phyloP scores from a whole-genome alignment of 192 early-diverging fungal genomes.

The Umbelopsis ramanniana region DNA sequence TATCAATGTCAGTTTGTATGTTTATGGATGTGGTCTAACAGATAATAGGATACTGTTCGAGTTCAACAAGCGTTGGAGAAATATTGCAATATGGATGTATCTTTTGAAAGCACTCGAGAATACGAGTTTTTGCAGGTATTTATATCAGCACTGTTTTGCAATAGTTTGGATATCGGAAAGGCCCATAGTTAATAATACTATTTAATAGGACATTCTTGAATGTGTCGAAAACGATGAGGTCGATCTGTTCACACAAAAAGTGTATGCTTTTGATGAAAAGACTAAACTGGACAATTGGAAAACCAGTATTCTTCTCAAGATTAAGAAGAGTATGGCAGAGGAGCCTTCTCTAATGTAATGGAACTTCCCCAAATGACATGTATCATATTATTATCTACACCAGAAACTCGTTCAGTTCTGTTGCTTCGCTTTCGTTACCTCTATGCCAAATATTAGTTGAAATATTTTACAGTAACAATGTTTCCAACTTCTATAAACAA shows the following conservation, averaged over 20 bases:
- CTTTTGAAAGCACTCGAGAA: conserved; percentile 86
- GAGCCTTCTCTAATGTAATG: conserved; percentile 61
- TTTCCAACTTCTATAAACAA: too few relatives aligned
- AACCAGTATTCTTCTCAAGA: conserved; percentile 84
- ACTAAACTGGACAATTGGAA: conserved; percentile 97
- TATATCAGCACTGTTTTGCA: conserved; percentile 2
- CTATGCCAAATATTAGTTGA: not conserved
- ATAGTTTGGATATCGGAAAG: not conserved
- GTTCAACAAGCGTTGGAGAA: conserved; percentile 75
- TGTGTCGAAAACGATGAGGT: conserved; percentile 80
- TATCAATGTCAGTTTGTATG: not conserved
- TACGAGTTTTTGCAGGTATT: conserved; percentile 75
- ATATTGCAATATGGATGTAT: conserved; percentile 88
- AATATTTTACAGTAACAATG: too few relatives aligned
- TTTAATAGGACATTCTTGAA: conserved; percentile 64
- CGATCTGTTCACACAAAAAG: conserved; percentile 81
- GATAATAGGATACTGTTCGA: conserved; percentile 72
- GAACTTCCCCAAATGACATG: not conserved
- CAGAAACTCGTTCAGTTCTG: not conserved
- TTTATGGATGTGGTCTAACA: not conserved
- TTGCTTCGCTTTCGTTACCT: not conserved
- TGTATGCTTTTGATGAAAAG: conserved; percentile 84
- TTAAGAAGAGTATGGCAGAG: conserved; percentile 86
- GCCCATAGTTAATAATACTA: not conserved
- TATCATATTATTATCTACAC: conserved; percentile 23